Base-by-base conservation (phyloP, 1,284 basidiomycete species). In the Boletellus deceptivus region DNA sequence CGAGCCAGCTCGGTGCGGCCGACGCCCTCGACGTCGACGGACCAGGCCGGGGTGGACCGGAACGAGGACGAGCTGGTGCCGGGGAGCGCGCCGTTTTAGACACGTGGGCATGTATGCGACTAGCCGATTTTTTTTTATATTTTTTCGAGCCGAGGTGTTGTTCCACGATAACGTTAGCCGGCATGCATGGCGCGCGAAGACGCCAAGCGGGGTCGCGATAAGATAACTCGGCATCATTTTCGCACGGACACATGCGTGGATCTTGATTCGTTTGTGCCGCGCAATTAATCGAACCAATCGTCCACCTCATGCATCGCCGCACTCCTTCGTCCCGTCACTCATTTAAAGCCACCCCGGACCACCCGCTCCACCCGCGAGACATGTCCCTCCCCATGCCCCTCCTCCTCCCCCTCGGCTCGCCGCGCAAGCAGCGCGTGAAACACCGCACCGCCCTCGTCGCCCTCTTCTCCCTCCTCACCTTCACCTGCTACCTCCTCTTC, bases 401-500 rank as follows among this genome's bases (percentile, higher is more conserved):
- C 55, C 53, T 62, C 46, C 58, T 56, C 35, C 60, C 36, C 49
- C 65, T 46, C 62, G 63, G 47, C 58, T 63, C 39, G 45, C 48
- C 62, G 41, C 67, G 40, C 6, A 66, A 67, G n/a, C 31, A 53
- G 6, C 55, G 63, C 3, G 16, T 55, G 4, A 73, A 70, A 47
- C 71, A 78, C 34, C 73, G 79, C 49, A 76, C 78, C 1, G 77
- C 78, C 0, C 67, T 82, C 55, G 52, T 84, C 58, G 78, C 77
- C 14, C 72, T 84, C 57, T 51, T 79, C 59, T 62, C 71, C 50
- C 72, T 85, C 56, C 46, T 79, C 52, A 61, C 71, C 41, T 66
- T 85, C 54, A 74, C 77, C 42, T 72, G 72, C 50, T 85, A 79
- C 68, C 67, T 84, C 50, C 70, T 83, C 57, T 71, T 82, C 59